phyloP scores from a whole-genome alignment of 1,284 basidiomycete species.

The Golubevia sp. region DNA sequence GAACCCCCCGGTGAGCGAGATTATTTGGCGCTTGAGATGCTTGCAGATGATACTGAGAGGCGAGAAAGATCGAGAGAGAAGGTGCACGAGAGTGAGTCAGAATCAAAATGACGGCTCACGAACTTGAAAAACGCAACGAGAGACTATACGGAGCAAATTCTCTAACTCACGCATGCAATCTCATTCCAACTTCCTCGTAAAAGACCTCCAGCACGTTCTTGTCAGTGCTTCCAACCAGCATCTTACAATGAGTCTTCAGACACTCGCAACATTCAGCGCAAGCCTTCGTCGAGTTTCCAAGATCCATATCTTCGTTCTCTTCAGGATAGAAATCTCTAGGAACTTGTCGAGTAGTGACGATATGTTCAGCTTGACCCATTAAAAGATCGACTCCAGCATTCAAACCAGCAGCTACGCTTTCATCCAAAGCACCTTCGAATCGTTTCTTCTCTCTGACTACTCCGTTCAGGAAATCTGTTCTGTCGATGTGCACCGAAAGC shows the following conservation, averaged over 20 bases:
- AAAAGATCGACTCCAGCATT: conserved; percentile 93
- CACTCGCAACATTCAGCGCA: conserved; percentile 84
- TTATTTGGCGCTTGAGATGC: conserved; percentile 94
- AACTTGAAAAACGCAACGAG: neutral
- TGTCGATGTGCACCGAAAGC: conserved; percentile 81
- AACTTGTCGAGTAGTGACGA: conserved; percentile 79
- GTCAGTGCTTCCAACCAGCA: conserved; percentile 88
- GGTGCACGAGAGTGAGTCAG: neutral
- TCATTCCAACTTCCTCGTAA: conserved; percentile 92
- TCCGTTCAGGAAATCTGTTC: conserved; percentile 87
- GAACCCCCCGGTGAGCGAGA: conserved; percentile 89
- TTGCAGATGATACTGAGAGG: conserved; percentile 81
- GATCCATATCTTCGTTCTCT: conserved; percentile 69
- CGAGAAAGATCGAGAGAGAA: neutral
- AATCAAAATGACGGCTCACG: neutral
- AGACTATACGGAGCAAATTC: neutral
- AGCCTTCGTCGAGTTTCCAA: conserved; percentile 75
- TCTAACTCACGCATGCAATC: conserved; percentile 76
- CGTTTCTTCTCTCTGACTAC: conserved; percentile 95
- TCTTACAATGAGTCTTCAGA: conserved; percentile 83
- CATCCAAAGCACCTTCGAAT: conserved; percentile 88
- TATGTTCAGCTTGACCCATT: conserved; percentile 97
- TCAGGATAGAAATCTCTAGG: conserved; percentile 88
- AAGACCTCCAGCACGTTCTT: conserved; percentile 96
- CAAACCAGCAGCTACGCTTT: conserved; percentile 86